Evolutionary conservation across 305 asterid species (phyloP).

Genomic region (Fraxinus angustifolia): DNA sequence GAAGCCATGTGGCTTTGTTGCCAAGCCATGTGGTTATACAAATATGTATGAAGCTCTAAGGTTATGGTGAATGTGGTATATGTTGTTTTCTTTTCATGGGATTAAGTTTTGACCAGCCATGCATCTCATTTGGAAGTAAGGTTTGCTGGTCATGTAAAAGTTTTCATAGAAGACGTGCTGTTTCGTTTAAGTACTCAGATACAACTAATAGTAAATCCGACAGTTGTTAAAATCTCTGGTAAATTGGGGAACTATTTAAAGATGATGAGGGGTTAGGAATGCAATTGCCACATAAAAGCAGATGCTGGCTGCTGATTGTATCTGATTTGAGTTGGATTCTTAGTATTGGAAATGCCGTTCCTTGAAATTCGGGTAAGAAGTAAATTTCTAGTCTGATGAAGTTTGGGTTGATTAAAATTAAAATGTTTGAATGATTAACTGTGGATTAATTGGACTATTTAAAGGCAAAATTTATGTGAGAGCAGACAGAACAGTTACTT

Average conservation of each 20-base stretch:
- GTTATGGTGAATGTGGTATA: slow-evolving; percentile 24
- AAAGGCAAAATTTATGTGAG: slow-evolving; percentile 11
- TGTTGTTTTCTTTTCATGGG: slow-evolving; percentile 17
- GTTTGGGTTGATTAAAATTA: slow-evolving; percentile 7
- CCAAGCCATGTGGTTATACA: slow-evolving; percentile 22
- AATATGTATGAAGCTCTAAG: slow-evolving; percentile 23
- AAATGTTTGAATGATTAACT: slow-evolving; percentile 17
- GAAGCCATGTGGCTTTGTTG: too few species aligned
- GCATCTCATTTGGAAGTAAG: slow-evolving; percentile 23
- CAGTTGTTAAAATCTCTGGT: slow-evolving; percentile 23
- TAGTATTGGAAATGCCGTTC: background rate
- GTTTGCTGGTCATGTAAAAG: slow-evolving; percentile 21
- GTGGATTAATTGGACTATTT: slow-evolving; percentile 11
- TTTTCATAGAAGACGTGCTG: slow-evolving; percentile 18
- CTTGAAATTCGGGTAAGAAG: background rate
- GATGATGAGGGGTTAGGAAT: slow-evolving; percentile 26
- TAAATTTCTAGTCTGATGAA: background rate
- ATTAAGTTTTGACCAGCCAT: slow-evolving; percentile 21
- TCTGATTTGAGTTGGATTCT: slow-evolving; percentile 7
- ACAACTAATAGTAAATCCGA: slow-evolving; percentile 12
- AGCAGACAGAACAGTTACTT: slow-evolving; percentile 16
- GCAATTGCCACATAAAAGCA: slow-evolving; percentile 18
- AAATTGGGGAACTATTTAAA: background rate
- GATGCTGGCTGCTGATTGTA: slow-evolving; percentile 16
- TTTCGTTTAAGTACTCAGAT: slow-evolving; percentile 23